These are phyloP conservation scores for Mortierella sp. DNA, from an alignment of 371 early-diverging fungal genomes.

Conservation along the genomic window DNA sequence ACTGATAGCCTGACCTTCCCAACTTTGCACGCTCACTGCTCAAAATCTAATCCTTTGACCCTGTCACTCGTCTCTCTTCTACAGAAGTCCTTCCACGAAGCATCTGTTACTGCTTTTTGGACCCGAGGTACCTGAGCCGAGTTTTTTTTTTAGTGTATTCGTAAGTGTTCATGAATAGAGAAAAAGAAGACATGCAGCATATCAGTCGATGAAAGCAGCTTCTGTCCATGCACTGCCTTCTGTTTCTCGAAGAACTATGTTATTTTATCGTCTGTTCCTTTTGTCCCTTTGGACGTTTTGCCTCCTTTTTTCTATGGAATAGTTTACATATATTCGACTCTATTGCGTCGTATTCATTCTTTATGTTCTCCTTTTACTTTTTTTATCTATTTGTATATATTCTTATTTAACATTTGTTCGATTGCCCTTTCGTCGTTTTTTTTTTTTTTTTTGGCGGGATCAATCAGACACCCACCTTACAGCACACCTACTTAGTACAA, in stretches of 20 bases:
- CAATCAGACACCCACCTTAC: slow-evolving; percentile 1
- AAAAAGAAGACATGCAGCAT: too few relatives aligned
- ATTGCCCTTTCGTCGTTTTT: neutral
- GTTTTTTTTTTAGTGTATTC: too few relatives aligned
- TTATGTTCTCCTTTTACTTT: too few relatives aligned
- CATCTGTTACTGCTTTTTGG: too few relatives aligned
- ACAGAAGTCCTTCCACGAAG: too few relatives aligned
- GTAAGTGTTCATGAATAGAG: too few relatives aligned
- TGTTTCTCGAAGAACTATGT: neutral
- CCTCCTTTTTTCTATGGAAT: neutral
- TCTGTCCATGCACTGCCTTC: too few relatives aligned
- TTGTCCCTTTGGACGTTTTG: slow-evolving; percentile 3
- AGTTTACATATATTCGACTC: neutral
- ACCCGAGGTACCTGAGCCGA: too few relatives aligned
- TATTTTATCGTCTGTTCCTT: neutral
- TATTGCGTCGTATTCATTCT: neutral
- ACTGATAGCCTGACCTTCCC: neutral
- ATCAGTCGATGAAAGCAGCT: too few relatives aligned
- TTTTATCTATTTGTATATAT: neutral
- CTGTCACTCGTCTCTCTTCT: too few relatives aligned
- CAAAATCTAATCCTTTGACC: too few relatives aligned
- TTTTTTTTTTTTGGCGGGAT: slow-evolving; percentile 15
- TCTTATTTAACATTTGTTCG: neutral
- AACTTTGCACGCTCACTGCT: neutral
- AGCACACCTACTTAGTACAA: too few relatives aligned